Evolutionary conservation across 2,329 filamentous ascomycete species (phyloP), one percentile per base, ranked within the genome.

Genomic region (Chaetomium strumarium): DNA sequence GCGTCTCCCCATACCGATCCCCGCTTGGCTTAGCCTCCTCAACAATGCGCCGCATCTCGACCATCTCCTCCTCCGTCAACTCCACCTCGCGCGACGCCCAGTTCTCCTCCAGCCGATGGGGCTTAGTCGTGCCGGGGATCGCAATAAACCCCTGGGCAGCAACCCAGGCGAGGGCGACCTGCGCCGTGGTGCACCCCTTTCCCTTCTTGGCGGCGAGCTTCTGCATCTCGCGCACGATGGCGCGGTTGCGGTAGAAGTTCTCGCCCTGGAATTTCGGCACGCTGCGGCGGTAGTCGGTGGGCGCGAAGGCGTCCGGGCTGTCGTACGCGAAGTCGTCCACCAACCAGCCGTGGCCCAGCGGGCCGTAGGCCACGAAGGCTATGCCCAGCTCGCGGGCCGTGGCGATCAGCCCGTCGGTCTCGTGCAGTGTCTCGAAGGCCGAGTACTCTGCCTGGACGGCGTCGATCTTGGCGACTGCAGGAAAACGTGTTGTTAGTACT

Each of bases 261-360:
- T 49, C 46, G 38, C 46, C 46, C 41, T 49, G 46, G 38, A 49
- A 49, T 19, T 49, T 49, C 37, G 46, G 46, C 29, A 49, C 46
- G 29, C 29, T 20, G 17, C 46, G 46, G 29, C 46, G 37, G 38
- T 13, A 24, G 17, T 49, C 46, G 31, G 17, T 36, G 30, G 38
- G 46, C 2, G 16, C 46, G 36, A 49, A 49, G 38, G 41, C 37
- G 19, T 41, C 38, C 17, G 46, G 46, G 16, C 37, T 41, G 13
- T 49, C 41, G 38, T 49, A 49, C 29, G 16, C 46, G 36, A 49
- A 49, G 38, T 49, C 38, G n/a, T 49, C 46, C 29, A 49, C 46
- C 37, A 49, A 38, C 46, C 46, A 49, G 9, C 46, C 46, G 46
- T 49, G 46, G 5, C 46, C 46, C 14, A 49, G 30, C 37, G 46